These are phyloP conservation scores for Suillus clintonianus DNA, from an alignment of 768 basidiomycete species.

Conservation along the genomic window DNA sequence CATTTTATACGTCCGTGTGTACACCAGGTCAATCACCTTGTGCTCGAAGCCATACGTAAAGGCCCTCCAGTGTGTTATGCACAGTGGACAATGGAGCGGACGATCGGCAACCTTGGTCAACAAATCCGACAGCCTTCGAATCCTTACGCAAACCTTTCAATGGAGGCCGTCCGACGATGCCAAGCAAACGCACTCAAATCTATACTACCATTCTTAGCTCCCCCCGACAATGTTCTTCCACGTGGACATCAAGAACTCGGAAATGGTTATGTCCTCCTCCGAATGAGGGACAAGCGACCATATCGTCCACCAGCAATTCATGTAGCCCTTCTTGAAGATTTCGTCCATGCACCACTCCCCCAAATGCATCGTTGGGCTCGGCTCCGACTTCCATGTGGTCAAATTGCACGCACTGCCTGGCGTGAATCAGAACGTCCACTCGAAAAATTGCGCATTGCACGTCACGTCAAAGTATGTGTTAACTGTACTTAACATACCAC, in stretches of 20 bases:
- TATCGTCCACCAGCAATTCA: background rate
- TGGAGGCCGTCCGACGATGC: slow-evolving; percentile 19
- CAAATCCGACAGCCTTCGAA: slow-evolving; percentile 27
- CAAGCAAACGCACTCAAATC: slow-evolving; percentile 19
- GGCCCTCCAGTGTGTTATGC: slow-evolving; percentile 23
- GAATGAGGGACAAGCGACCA: slow-evolving; percentile 1
- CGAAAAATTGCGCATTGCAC: slow-evolving; percentile 25
- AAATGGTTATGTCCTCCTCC: slow-evolving; percentile 15
- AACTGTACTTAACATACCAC: background rate
- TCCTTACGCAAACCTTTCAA: slow-evolving; percentile 27
- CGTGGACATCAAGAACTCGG: slow-evolving; percentile 12
- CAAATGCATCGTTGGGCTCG: slow-evolving; percentile 17
- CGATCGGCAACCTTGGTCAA: slow-evolving; percentile 28
- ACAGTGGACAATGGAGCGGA: slow-evolving; percentile 29
- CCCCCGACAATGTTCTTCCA: background rate
- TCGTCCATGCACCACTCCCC: background rate
- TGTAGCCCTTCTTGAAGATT: background rate
- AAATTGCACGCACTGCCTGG: slow-evolving; percentile 24
- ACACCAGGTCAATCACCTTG: slow-evolving; percentile 2
- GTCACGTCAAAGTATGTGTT: slow-evolving; percentile 35
- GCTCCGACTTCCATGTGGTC: slow-evolving; percentile 22
- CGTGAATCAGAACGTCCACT: slow-evolving; percentile 22
- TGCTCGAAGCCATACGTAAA: slow-evolving; percentile 16
- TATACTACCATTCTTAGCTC: slow-evolving; percentile 11
- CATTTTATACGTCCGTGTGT: slow-evolving; percentile 4